These are phyloP conservation scores for Mycena galericulata DNA, from an alignment of 768 basidiomycete species.

Conservation along the genomic window DNA sequence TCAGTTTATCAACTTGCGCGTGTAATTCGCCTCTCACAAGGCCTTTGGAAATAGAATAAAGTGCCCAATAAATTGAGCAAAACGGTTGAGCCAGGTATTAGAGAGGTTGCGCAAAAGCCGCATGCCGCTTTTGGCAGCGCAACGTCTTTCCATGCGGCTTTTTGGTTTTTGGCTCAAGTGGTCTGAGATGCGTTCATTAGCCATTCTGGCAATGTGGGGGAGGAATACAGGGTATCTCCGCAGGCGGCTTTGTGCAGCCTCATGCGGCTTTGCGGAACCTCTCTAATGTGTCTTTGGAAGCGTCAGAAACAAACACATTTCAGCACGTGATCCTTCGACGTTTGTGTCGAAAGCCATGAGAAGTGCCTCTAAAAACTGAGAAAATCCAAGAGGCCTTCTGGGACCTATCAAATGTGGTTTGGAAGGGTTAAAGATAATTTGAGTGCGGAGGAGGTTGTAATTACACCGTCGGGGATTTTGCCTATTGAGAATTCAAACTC, in stretches of 20 bases:
- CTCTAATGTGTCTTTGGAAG: background rate
- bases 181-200: background rate
- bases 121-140: background rate
- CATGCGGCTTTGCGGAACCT: background rate
- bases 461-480: too few species aligned
- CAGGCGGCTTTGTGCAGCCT: constrained; percentile 6
- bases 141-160: background rate
- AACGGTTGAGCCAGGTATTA: too few species aligned
- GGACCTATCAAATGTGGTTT: too few species aligned
- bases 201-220: constrained; percentile 1
- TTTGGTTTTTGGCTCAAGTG: constrained; percentile 4
- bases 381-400: too few species aligned
- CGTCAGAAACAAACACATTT: too few species aligned
- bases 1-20: background rate
- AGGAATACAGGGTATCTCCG: background rate
- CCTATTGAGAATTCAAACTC: too few species aligned
- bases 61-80: background rate
- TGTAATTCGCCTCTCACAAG: constrained; percentile 1
- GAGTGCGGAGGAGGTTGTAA: too few species aligned
- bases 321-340: too few species aligned
- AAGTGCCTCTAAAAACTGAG: too few species aligned
- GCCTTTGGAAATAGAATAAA: background rate
- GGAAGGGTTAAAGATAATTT: too few species aligned
- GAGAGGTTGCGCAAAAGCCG: background rate
- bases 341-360: too few species aligned